These are phyloP conservation scores for Agapanthus africanus DNA, from an alignment of 106 monocot genomes.

Conservation along the genomic window DNA sequence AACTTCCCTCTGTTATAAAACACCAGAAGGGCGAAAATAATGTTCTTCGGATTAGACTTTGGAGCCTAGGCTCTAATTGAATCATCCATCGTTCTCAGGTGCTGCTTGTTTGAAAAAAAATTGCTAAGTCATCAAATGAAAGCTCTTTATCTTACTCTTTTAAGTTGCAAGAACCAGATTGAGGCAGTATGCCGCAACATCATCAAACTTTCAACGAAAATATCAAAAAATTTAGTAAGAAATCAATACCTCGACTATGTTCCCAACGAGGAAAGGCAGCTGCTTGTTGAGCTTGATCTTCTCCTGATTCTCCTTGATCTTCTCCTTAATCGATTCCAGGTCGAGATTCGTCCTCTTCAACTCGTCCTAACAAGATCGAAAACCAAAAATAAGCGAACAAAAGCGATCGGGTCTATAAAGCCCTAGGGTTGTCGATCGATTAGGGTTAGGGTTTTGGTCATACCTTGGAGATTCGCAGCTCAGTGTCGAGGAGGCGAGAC, in stretches of 20 bases:
- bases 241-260: conserved; percentile 74
- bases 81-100: no score
- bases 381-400: neutral
- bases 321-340: conserved; percentile 68
- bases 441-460: neutral
- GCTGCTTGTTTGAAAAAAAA: no score
- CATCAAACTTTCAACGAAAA: no score
- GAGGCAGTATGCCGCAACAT: no score
- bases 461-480: conserved; percentile 77
- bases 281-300: conserved; percentile 96
- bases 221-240: neutral
- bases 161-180: no score
- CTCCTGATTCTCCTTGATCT: conserved; percentile 91
- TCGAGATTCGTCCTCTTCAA: conserved; percentile 70
- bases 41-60: no score
- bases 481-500: conserved; percentile 80
- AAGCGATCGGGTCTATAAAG: neutral
- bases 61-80: no score
- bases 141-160: no score
- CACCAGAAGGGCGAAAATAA: no score
- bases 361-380: conserved; percentile 46
- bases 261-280: conserved; percentile 91
- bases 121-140: neutral
- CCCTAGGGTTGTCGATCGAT: neutral
- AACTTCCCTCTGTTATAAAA: no score